These are phyloP conservation scores for Kwoniella sp. DNA, from an alignment of 768 basidiomycete species.

Conservation along the genomic window DNA sequence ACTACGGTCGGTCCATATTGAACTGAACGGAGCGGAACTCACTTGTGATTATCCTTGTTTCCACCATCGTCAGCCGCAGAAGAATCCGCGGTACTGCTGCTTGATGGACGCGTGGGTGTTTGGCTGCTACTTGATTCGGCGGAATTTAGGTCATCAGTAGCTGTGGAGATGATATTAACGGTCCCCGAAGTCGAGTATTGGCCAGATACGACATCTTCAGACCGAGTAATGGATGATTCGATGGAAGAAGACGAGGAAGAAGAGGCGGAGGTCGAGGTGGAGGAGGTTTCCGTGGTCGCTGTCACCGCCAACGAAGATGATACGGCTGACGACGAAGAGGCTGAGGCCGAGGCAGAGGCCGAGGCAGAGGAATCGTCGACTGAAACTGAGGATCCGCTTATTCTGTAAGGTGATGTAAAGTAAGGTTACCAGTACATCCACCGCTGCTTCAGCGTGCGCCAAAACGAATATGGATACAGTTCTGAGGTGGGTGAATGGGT, in stretches of 20 bases:
- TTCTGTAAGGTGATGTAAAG: background rate
- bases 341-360: background rate
- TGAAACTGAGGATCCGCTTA: background rate
- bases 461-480: too few species aligned
- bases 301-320: too few species aligned
- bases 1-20: too few species aligned
- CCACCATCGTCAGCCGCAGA: background rate
- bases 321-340: conserved; percentile 1
- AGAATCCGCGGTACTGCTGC: background rate
- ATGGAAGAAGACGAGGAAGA: conserved; percentile 7
- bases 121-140: background rate
- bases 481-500: too few species aligned
- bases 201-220: conserved; percentile 1
- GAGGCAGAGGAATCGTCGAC: background rate
- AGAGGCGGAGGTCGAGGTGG: conserved; percentile 1
- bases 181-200: conserved; percentile 19
- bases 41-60: conserved; percentile 6
- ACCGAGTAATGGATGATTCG: conserved; percentile 5
- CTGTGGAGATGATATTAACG: conserved; percentile 5
- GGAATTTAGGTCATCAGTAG: background rate
- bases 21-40: background rate
- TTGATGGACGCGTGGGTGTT: background rate
- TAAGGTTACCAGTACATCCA: background rate
- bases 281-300: too few species aligned
- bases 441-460: too few species aligned